These are phyloP conservation scores for Claviceps spartinae DNA, from an alignment of 2,329 filamentous ascomycete species.

Conservation along the genomic window DNA sequence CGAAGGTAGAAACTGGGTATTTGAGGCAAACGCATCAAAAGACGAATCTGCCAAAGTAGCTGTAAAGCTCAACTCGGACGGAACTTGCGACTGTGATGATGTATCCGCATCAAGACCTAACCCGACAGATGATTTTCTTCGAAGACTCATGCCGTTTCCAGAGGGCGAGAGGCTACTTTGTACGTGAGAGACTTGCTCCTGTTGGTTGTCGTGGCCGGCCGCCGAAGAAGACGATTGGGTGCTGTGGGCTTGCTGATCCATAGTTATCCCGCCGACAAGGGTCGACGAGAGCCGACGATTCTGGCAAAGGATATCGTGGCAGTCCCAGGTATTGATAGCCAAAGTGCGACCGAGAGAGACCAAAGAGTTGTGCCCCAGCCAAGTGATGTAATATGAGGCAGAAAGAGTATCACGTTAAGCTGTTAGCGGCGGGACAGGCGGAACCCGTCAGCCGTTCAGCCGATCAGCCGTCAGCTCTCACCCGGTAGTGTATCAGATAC, in stretches of 20 bases:
- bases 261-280: slow-evolving; percentile 15
- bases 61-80: slow-evolving; percentile 18
- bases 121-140: slow-evolving; percentile 33
- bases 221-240: slow-evolving; percentile 52
- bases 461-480: background rate
- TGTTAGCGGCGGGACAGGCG: background rate
- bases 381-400: slow-evolving; percentile 11
- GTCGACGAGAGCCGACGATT: background rate
- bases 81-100: slow-evolving; percentile 24
- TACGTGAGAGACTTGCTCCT: slow-evolving; percentile 46
- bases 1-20: slow-evolving; percentile 35
- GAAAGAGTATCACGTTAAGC: slow-evolving; percentile 3
- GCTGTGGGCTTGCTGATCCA: slow-evolving; percentile 29
- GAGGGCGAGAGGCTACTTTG: slow-evolving; percentile 48
- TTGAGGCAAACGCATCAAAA: slow-evolving; percentile 31
- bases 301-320: slow-evolving; percentile 21
- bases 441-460: too few relatives aligned
- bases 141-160: slow-evolving; percentile 36
- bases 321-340: slow-evolving; percentile 29
- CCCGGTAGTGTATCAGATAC: background rate
- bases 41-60: slow-evolving; percentile 16
- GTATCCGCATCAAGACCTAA: slow-evolving; percentile 47
- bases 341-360: slow-evolving; percentile 18
- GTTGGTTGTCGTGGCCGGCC: slow-evolving; percentile 25
- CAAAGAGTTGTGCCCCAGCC: slow-evolving; percentile 13